Percentiles rank a stretch among this genome's conserved stretches.
phyloP scores from a whole-genome alignment of 148 eudicot species.

The Limonium bicolor region DNA sequence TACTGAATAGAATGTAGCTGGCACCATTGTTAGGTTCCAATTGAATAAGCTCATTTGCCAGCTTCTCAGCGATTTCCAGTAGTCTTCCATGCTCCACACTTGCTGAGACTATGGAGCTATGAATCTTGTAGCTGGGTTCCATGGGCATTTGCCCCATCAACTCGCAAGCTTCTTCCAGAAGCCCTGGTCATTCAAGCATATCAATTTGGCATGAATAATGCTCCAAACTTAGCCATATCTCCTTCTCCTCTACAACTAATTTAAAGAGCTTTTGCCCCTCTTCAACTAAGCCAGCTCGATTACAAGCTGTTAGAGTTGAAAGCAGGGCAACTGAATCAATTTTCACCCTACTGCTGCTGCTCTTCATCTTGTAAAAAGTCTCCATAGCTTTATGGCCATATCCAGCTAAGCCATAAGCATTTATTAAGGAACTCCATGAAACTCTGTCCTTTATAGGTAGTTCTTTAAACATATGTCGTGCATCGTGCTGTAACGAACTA shows the following conservation, averaged over 20 bases:
- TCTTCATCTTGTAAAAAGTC: constrained; percentile 22
- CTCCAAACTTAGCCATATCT: constrained; percentile 8
- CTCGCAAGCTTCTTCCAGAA: constrained; percentile 28
- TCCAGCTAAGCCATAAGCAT: constrained; percentile 28
- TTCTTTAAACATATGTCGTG: constrained; percentile 17
- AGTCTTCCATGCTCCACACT: constrained; percentile 35
- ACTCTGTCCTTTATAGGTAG: constrained; percentile 13
- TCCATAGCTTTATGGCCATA: constrained; percentile 16
- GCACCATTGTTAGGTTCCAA: constrained; percentile 32
- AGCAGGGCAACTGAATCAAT: constrained; percentile 25
- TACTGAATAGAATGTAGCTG: constrained; percentile 21
- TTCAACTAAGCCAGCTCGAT: constrained; percentile 32
- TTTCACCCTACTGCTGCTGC: constrained; percentile 12
- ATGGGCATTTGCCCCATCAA: constrained; percentile 26
- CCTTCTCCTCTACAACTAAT: constrained; percentile 7
- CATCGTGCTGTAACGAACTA: constrained; percentile 17
- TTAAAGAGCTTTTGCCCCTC: constrained; percentile 21
- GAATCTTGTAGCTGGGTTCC: constrained; percentile 19
- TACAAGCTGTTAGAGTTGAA: constrained; percentile 29
- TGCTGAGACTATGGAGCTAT: constrained; percentile 34
- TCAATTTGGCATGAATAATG: constrained; percentile 39
- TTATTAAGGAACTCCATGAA: constrained; percentile 31
- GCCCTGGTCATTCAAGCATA: constrained; percentile 39
- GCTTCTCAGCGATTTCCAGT: constrained; percentile 21
- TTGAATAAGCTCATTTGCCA: constrained; percentile 17